Evolutionary conservation across 805 yeast species (phyloP), one percentile per base, ranked within the genome.

Genomic region (Myxozyma sirexii): DNA sequence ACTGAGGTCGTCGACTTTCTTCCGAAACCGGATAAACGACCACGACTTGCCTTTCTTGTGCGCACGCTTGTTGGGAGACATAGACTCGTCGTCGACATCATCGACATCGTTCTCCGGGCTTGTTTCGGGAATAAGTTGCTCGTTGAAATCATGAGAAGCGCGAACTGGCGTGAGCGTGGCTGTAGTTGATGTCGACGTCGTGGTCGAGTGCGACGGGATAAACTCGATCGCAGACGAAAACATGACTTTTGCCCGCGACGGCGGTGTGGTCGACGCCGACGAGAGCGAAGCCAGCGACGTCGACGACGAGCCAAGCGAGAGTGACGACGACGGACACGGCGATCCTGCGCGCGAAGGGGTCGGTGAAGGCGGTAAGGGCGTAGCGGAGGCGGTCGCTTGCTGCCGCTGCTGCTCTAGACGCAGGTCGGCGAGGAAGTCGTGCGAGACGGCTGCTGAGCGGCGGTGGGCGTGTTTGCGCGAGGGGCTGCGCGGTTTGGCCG

Each of bases 391-490:
- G 17, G 13, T 27, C 31, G 54, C 33, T 23, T 46, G 52, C 38
- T 54, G 44, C 41, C 31, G 31, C 38, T 38, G 38, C 27, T 47
- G 65, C 31, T 57, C 49, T 37, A 33, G 43, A 10, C 54, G 52
- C 5, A 52, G 49, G 38, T 66, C 68, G 45, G 59, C 66, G 67
- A 88, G 94, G 70, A 89, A 87, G 71, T 90, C 96, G 3, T 94
- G 94, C 7, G 94, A 87, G 5, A 90, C 86, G 0, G 96, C 96
- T 23, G 93, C 91, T 0, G 96, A 90, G 54, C 97, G 77, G 68
- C 89, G 82, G 69, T 90, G 97, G 46, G 88, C 82, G 74, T 90
- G 97, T 19, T 51, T 48, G 26, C 64, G 60, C 3, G 44, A 17
- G 3, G 57, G 60, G 31, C 60, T 59, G 35, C 60, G 56, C 19